Conservation (phyloP, 2,329 filamentous ascomycete species). For the Stachybotrys chartarum region DNA sequence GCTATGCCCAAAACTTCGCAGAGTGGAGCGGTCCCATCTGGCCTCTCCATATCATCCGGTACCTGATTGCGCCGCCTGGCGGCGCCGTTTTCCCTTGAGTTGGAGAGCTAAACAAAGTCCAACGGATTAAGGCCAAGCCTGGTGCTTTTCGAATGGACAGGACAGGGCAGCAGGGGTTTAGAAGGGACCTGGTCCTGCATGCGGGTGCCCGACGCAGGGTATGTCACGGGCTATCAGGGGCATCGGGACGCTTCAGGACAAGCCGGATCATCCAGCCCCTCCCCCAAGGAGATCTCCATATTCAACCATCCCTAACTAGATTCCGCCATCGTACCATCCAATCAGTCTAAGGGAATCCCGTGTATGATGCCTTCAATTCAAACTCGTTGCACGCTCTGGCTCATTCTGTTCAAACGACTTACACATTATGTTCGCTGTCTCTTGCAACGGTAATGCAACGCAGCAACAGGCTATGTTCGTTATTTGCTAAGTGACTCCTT, state of each 20-base stretch:
- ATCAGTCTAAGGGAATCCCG: too few relatives aligned
- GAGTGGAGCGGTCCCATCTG: not conserved
- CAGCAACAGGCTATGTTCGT: not conserved
- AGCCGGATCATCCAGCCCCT: not conserved
- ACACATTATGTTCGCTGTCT: too few relatives aligned
- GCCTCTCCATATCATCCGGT: not conserved
- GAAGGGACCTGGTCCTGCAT: not conserved
- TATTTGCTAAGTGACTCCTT: slow-evolving; percentile 46
- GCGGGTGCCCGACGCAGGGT: not conserved
- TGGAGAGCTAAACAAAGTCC: not conserved
- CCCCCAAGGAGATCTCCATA: too few relatives aligned
- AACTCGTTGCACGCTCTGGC: not conserved
- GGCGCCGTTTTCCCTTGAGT: not conserved
- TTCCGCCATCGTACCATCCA: too few relatives aligned
- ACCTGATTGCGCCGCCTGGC: not conserved
- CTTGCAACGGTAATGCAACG: too few relatives aligned
- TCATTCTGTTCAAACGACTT: not conserved
- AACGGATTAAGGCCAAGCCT: not conserved
- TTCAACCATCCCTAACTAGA: too few relatives aligned
- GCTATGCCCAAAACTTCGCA: not conserved
- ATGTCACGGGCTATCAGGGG: not conserved
- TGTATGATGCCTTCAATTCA: too few relatives aligned
- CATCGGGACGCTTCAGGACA: not conserved
- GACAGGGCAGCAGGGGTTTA: not conserved
- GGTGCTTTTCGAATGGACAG: not conserved